These are phyloP conservation scores for Echeveria elegans DNA, from an alignment of 164 flowering plant species.

Conservation along the genomic window DNA sequence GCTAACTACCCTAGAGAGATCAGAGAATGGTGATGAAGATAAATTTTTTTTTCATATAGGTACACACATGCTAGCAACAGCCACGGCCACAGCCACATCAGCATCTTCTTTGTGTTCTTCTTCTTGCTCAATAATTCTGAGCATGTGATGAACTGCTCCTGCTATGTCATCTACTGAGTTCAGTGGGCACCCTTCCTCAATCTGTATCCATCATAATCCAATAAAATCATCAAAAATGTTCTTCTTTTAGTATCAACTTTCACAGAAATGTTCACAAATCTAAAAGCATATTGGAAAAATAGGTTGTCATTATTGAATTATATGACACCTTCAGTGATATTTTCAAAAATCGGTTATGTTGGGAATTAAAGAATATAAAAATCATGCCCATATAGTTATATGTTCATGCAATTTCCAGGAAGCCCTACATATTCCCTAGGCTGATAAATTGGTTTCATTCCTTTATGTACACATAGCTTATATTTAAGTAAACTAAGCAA, in stretches of 20 bases:
- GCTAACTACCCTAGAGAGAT: not conserved
- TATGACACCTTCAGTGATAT: not conserved
- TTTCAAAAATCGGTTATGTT: not conserved
- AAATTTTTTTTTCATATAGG: not conserved
- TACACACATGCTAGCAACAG: not conserved
- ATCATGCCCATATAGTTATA: not conserved
- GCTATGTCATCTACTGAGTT: slow-evolving; percentile 77
- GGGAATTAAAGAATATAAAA: not conserved
- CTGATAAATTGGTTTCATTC: not conserved
- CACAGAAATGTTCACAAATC: not conserved
- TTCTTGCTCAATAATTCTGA: slow-evolving; percentile 61
- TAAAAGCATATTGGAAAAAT: not conserved
- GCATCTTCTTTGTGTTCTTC: slow-evolving; percentile 13
- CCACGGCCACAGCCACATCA: not conserved
- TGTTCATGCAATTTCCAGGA: not conserved
- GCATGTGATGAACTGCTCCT: slow-evolving; percentile 73
- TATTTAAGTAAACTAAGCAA: not conserved
- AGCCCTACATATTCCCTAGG: slow-evolving; percentile 5
- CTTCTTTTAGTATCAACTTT: not conserved
- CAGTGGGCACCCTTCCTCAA: slow-evolving; percentile 76
- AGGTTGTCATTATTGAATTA: not conserved
- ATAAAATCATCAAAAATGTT: not conserved
- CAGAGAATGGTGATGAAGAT: not conserved
- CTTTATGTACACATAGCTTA: too few species aligned
- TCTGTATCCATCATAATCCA: slow-evolving; percentile 27